These are phyloP conservation scores for Capsicum pubescens DNA, from an alignment of 257 asterid species.

Conservation along the genomic window DNA sequence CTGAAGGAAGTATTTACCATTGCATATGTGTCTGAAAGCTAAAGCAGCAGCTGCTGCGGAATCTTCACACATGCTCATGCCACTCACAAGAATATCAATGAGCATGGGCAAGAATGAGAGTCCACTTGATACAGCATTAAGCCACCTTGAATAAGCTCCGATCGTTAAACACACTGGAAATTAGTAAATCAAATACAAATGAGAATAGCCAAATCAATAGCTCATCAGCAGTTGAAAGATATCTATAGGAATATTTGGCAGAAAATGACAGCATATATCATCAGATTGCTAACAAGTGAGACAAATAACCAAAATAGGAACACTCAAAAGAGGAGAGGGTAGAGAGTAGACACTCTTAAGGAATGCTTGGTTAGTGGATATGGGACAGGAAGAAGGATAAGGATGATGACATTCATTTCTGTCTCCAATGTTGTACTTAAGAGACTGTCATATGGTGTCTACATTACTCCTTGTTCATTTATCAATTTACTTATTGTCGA, in stretches of 20 bases:
- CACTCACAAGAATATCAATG: constrained; percentile 86
- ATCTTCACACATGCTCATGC: constrained; percentile 94
- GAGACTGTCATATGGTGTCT: neutral
- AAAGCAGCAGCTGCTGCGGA: constrained; percentile 95
- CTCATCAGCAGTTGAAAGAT: constrained; percentile 17
- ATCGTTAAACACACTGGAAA: constrained; percentile 76
- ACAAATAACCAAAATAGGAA: neutral
- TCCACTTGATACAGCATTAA: constrained; percentile 81
- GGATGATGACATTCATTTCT: neutral
- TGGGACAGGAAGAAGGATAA: neutral
- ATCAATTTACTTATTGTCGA: neutral
- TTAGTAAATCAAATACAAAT: constrained; percentile 30
- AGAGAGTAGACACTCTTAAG: neutral
- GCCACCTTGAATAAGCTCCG: constrained; percentile 98
- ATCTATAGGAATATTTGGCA: neutral
- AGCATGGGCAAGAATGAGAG: constrained; percentile 85
- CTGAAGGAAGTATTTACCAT: constrained; percentile 51
- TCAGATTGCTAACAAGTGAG: constrained; percentile 18
- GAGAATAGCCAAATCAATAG: constrained; percentile 23
- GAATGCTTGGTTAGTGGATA: neutral
- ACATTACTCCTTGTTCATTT: neutral
- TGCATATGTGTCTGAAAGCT: constrained; percentile 95
- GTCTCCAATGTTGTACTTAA: neutral
- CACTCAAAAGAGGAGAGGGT: neutral
- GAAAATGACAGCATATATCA: constrained; percentile 1